Percentiles rank a stretch among this genome's conserved stretches.
These are phyloP conservation scores for Ramaria sp. DNA, from an alignment of 768 basidiomycete species.

Conservation along the genomic window DNA sequence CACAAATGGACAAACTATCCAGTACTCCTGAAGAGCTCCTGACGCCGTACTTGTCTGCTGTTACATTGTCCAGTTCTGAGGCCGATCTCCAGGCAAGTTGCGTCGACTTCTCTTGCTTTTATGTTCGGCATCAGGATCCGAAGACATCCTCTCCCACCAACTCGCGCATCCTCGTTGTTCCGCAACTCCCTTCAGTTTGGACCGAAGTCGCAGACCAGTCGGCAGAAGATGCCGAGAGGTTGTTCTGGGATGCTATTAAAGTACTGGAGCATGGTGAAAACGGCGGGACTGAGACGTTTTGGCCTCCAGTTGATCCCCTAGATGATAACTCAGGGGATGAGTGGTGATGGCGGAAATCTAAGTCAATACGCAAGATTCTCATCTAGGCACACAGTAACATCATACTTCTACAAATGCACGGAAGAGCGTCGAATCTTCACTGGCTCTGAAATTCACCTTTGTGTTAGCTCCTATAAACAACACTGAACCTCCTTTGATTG, in stretches of 20 bases:
- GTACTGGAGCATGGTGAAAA: neutral
- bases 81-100: conserved; percentile 3
- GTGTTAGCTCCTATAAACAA: conserved; percentile 72
- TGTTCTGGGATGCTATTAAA: conserved; percentile 37
- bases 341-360: neutral
- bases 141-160: neutral
- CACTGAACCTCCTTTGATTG: conserved; percentile 55
- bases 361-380: neutral
- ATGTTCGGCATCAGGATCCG: neutral
- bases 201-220: conserved; percentile 48
- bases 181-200: conserved; percentile 20
- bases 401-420: conserved; percentile 53
- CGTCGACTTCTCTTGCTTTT: conserved; percentile 6
- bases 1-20: neutral
- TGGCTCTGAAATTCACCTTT: conserved; percentile 37
- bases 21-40: conserved; percentile 29
- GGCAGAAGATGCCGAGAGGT: conserved; percentile 43
- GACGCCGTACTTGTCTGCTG: conserved; percentile 45
- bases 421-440: conserved; percentile 41
- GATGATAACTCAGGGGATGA: neutral
- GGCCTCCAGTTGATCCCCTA: neutral
- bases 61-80: conserved; percentile 22
- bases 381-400: neutral
- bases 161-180: conserved; percentile 17
- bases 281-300: neutral